These are phyloP conservation scores for Apiotrichum mycotoxinovorans DNA, from an alignment of 1,284 basidiomycete species.

Conservation along the genomic window DNA sequence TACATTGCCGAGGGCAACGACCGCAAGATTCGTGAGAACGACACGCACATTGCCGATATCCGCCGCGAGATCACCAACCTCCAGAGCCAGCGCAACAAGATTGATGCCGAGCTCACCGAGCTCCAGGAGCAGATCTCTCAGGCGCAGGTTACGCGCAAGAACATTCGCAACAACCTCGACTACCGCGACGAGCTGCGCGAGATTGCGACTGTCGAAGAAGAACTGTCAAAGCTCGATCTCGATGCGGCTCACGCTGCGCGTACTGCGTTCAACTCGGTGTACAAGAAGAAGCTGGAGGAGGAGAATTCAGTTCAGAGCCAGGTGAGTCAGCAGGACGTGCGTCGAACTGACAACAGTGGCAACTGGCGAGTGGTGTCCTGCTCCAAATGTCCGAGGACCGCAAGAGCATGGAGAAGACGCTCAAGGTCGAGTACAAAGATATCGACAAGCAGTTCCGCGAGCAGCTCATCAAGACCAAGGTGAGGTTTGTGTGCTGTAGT, in stretches of 20 bases:
- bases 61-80: slow-evolving; percentile 52
- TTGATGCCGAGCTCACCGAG: slow-evolving; percentile 56
- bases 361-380: slow-evolving; percentile 75
- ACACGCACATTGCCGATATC: slow-evolving; percentile 56
- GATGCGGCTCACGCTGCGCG: slow-evolving; percentile 75
- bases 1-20: slow-evolving; percentile 69
- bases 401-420: slow-evolving; percentile 65
- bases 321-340: slow-evolving; percentile 52
- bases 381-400: slow-evolving; percentile 69
- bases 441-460: slow-evolving; percentile 80
- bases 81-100: slow-evolving; percentile 56
- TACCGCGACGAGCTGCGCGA: slow-evolving; percentile 67
- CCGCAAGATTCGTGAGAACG: slow-evolving; percentile 62
- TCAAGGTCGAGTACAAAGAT: slow-evolving; percentile 77
- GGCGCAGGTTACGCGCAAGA: slow-evolving; percentile 64
- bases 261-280: slow-evolving; percentile 78
- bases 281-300: slow-evolving; percentile 61
- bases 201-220: slow-evolving; percentile 63
- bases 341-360: slow-evolving; percentile 53
- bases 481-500: slow-evolving; percentile 36
- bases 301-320: slow-evolving; percentile 55
- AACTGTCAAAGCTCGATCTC: slow-evolving; percentile 73
- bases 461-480: slow-evolving; percentile 93
- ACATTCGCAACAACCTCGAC: slow-evolving; percentile 81
- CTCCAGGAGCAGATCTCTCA: slow-evolving; percentile 56